A percentile compares a stretch with the other conserved stretches of the same genome.
These are phyloP conservation scores for Phlebiopsis flavidoalba DNA, from an alignment of 768 basidiomycete genomes.

Conservation along the genomic window DNA sequence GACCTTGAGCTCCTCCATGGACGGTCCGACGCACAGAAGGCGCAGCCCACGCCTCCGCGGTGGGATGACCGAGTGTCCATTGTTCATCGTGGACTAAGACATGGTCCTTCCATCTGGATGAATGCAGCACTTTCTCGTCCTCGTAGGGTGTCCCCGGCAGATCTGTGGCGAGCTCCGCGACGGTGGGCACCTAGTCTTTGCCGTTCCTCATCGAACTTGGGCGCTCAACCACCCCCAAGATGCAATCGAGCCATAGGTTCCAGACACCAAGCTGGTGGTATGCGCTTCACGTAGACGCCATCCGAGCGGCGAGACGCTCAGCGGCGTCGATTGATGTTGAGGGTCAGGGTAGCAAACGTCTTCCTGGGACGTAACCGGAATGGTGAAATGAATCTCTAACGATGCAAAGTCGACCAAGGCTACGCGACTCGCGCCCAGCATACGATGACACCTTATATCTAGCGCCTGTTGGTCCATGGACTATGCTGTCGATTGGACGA, in stretches of 20 bases:
- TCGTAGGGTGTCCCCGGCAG: slow-evolving; percentile 96
- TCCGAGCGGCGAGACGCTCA: slow-evolving; percentile 97
- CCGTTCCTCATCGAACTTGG: slow-evolving; percentile 98
- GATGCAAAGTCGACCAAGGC: slow-evolving; percentile 97
- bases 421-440: no score
- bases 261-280: slow-evolving; percentile 99
- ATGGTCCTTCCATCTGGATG: slow-evolving; percentile 98
- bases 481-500: slow-evolving; percentile 84
- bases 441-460: slow-evolving; percentile 98
- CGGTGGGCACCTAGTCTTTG: slow-evolving; percentile 97
- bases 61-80: slow-evolving; percentile 96
- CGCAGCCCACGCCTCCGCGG: slow-evolving; percentile 96
- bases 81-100: slow-evolving; percentile 94
- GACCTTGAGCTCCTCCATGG: slow-evolving; percentile 80
- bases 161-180: slow-evolving; percentile 92
- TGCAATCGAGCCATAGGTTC: no score
- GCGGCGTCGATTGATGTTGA: slow-evolving; percentile 99
- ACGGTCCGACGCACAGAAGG: slow-evolving; percentile 68
- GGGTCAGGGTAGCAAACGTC: slow-evolving; percentile 95
- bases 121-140: slow-evolving; percentile 95
- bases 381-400: slow-evolving; percentile 97
- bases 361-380: slow-evolving; percentile 97
- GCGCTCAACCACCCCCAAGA: no score
- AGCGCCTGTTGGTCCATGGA: slow-evolving; percentile 99
- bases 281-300: slow-evolving; percentile 98